These are phyloP conservation scores for Pelargonium fulgidum DNA, from an alignment of 441 rosid species.

Conservation along the genomic window DNA sequence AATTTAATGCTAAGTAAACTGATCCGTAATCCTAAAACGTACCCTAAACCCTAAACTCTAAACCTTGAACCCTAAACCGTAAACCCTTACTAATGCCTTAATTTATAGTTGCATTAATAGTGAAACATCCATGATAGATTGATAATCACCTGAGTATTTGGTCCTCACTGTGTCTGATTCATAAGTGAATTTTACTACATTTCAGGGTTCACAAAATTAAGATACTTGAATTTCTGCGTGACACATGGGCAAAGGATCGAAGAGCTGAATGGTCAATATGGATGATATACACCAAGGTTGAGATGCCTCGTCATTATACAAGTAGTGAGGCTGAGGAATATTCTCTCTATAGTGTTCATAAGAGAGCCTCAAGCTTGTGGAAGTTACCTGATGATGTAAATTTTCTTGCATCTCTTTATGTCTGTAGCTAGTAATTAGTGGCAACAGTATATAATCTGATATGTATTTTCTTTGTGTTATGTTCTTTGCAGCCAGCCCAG, in stretches of 20 bases:
- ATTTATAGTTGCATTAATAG: too few species aligned
- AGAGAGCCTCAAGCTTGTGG: conserved; percentile 52
- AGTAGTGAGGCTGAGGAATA: conserved; percentile 56
- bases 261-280: conserved; percentile 99
- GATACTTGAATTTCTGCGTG: conserved; percentile 55
- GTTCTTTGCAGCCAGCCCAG: conserved; percentile 61
- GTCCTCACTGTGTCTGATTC: conserved; percentile 1
- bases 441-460: conserved; percentile 9
- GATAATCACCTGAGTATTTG: too few species aligned
- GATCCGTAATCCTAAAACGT: too few species aligned
- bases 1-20: too few species aligned
- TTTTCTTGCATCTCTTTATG: conserved; percentile 14
- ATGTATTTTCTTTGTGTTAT: conserved; percentile 14
- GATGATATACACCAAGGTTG: conserved; percentile 91
- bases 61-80: too few species aligned
- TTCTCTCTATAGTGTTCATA: conserved; percentile 41
- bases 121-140: too few species aligned
- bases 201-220: conserved; percentile 55
- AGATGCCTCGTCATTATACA: conserved; percentile 85
- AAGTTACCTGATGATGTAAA: conserved; percentile 63
- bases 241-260: conserved; percentile 71
- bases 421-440: neutral
- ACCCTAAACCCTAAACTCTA: too few species aligned
- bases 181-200: conserved; percentile 16
- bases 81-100: too few species aligned